Conservation (phyloP, 106 monocot species). For the Dioscorea dumetorum region DNA sequence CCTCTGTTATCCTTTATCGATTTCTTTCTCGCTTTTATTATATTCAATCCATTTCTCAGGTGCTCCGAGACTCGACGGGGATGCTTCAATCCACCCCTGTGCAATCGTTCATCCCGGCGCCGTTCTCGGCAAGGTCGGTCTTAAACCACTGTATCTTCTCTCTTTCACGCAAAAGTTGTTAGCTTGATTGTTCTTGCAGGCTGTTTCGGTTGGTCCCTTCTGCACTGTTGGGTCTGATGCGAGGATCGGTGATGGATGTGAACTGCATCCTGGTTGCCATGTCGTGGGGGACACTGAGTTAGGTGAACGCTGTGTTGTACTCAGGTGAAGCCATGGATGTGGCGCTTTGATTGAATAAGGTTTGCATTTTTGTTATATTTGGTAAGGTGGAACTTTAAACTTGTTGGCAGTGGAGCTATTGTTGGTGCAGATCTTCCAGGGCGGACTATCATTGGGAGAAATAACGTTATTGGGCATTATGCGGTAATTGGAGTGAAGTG, state of each 20-base stretch:
- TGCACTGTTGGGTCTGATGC: conserved; percentile 62
- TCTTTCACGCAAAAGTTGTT: neutral
- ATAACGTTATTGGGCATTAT: conserved; percentile 82
- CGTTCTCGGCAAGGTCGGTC: conserved; percentile 39
- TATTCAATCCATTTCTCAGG: too few relatives aligned
- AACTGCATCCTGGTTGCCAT: conserved; percentile 73
- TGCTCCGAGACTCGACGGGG: too few relatives aligned
- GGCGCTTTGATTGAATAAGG: neutral
- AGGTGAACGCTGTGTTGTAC: conserved; percentile 61
- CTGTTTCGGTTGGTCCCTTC: conserved; percentile 73
- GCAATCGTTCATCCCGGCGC: conserved; percentile 57
- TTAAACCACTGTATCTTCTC: neutral
- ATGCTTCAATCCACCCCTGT: conserved; percentile 27
- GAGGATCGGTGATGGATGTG: conserved; percentile 65
- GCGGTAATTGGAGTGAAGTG: conserved; percentile 74
- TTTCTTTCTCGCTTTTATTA: too few relatives aligned
- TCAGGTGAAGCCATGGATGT: conserved; percentile 28
- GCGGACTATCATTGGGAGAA: conserved; percentile 60
- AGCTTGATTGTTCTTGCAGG: conserved; percentile 25
- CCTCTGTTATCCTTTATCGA: too few relatives aligned
- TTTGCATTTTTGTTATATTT: neutral
- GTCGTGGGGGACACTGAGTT: conserved; percentile 66
- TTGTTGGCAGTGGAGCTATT: conserved; percentile 87
- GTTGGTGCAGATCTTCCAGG: conserved; percentile 90
- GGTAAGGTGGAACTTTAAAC: conserved; percentile 14